phyloP scores from a whole-genome alignment of 208 protist genomes.

The Trypanosoma boissoni region DNA sequence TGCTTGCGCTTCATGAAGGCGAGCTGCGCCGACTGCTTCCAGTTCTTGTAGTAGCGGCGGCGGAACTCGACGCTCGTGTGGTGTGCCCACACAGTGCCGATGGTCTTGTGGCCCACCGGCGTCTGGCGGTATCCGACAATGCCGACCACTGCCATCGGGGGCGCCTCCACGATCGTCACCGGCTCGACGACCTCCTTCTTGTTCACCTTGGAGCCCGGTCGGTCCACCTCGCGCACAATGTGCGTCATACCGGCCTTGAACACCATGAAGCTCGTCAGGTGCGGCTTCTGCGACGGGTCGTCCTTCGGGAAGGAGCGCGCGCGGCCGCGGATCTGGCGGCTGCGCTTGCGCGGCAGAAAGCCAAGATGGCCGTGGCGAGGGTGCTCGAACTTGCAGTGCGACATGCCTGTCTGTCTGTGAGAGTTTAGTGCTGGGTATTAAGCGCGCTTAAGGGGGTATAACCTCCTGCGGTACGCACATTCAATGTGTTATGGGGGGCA shows the following conservation, averaged over 20 bases:
- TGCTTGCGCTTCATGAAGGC: constrained; percentile 95
- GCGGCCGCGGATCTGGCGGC: constrained; percentile 90
- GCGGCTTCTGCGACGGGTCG: constrained; percentile 89
- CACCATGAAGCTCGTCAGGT: constrained; percentile 98
- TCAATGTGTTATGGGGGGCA: not conserved
- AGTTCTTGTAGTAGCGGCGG: constrained; percentile 99
- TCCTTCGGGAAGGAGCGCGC: constrained; percentile 96
- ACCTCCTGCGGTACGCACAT: constrained; percentile 1
- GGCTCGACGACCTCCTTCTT: constrained; percentile 99
- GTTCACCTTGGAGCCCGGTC: constrained; percentile 94
- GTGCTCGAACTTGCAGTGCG: constrained; percentile 97
- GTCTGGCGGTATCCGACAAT: constrained; percentile 99
- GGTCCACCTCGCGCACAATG: constrained; percentile 98
- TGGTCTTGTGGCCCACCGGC: constrained; percentile 93
- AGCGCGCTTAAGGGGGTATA: not conserved
- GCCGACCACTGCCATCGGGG: constrained; percentile 98
- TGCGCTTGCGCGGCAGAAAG: constrained; percentile 97
- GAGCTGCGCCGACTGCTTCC: constrained; percentile 97
- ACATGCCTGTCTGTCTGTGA: constrained; percentile 32
- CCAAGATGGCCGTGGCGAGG: constrained; percentile 98
- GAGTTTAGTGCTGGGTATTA: not conserved
- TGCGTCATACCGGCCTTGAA: constrained; percentile 99
- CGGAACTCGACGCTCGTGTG: constrained; percentile 94
- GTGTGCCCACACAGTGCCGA: constrained; percentile 98
- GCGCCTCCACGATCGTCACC: constrained; percentile 98